These are phyloP conservation scores for Skeletonema potamos DNA, from an alignment of 108 stramenopile species.

Conservation along the genomic window DNA sequence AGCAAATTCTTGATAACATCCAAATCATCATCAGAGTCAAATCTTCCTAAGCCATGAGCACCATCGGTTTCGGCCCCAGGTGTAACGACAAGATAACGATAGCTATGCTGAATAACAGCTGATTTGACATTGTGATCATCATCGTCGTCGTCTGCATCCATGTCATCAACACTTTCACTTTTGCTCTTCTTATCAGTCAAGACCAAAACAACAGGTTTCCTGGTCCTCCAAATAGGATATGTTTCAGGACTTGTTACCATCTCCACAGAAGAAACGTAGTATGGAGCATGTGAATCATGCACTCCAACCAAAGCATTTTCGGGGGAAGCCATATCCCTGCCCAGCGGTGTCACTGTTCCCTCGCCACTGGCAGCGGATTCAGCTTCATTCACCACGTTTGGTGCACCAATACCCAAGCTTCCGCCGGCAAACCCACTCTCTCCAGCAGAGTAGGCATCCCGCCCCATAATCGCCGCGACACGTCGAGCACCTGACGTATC, in stretches of 20 bases:
- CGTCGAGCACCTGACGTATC: conserved; percentile 13
- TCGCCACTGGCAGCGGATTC: not conserved
- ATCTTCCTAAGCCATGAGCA: conserved; percentile 1
- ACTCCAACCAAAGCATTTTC: conserved; percentile 1
- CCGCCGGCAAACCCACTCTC: not conserved
- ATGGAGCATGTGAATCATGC: conserved; percentile 21
- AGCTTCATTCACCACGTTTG: conserved; percentile 5
- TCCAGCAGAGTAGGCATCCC: conserved; percentile 7
- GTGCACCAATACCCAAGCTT: not conserved
- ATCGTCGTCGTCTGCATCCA: not conserved
- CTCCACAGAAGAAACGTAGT: conserved; percentile 25
- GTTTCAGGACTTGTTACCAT: conserved; percentile 49
- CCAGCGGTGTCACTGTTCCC: conserved; percentile 7
- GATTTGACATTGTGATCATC: not conserved
- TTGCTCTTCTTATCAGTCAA: conserved; percentile 15
- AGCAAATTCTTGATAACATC: conserved; percentile 19
- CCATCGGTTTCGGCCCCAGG: conserved; percentile 26
- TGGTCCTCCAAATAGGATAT: conserved; percentile 50
- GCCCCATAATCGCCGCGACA: conserved; percentile 2
- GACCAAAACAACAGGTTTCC: conserved; percentile 34
- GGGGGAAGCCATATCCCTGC: not conserved
- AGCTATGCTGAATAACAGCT: conserved; percentile 13
- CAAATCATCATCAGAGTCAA: not conserved
- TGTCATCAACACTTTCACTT: conserved; percentile 13
- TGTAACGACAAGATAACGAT: conserved; percentile 41